Conservation (phyloP, 192 early-diverging fungal genomes). For the Oehlia diaphana region DNA sequence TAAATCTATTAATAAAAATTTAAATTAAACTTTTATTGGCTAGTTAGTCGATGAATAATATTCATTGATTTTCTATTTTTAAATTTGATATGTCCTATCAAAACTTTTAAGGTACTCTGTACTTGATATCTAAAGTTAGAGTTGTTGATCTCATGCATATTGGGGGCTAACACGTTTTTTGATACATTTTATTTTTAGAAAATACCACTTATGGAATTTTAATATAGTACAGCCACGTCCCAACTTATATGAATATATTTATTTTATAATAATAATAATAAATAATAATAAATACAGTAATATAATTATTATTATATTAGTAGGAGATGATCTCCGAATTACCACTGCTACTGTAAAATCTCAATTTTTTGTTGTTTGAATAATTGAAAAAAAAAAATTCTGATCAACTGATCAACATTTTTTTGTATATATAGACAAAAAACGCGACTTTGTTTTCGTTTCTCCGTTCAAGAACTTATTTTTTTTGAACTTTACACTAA, state of each 20-base stretch:
- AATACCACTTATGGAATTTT: background rate
- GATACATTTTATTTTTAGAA: slow-evolving; percentile 4
- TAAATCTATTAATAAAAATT: background rate
- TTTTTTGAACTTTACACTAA: background rate
- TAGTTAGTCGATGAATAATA: background rate
- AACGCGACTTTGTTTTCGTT: background rate
- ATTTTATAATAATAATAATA: slow-evolving; percentile 1
- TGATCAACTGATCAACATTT: background rate
- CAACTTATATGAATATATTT: background rate
- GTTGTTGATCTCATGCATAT: background rate
- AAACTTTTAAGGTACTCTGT: no score
- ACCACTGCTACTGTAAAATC: no score
- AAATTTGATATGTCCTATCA: background rate
- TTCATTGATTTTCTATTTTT: background rate
- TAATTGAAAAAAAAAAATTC: no score
- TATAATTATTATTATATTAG: background rate
- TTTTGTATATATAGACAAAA: background rate
- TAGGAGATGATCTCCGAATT: background rate
- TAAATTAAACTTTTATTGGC: background rate
- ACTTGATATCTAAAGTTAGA: background rate
- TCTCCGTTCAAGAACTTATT: background rate
- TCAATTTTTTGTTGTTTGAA: no score
- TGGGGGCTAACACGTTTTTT: background rate
- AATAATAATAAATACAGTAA: background rate
- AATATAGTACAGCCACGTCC: slow-evolving; percentile 5